Base-by-base conservation (phyloP, 225 moss, liverwort and hornwort species). In the Asterella californica region DNA sequence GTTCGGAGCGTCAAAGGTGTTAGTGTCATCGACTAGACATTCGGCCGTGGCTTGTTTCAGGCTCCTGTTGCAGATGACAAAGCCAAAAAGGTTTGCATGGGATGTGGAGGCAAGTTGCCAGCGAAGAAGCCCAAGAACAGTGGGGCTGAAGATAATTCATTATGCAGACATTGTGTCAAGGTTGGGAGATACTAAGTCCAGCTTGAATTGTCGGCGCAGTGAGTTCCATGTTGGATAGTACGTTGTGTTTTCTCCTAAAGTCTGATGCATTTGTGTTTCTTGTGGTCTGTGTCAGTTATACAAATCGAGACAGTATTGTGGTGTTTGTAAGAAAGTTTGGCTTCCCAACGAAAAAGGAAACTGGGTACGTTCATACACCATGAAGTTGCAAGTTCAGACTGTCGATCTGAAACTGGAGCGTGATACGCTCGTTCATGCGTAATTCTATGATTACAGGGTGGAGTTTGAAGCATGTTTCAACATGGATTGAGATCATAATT, bases 301-400 rank as follows among this genome's bases (percentile, higher is more conserved):
- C 84, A 99, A 93, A 78, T 99, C 95, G 79, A 93, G 89, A 83
- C 99, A 99, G 46, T 99, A 95, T 80, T 99, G 99, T 83, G 99
- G 99, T 30, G 99, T 92, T 81, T 99, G 99, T 88, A 95, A 92
- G 89, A 93, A 86, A 86, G 99, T 99, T 70, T 99, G 99, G 99
- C 95, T 93, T 81, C 99, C 99, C 69, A 99, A 99, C 84, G 99
- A 99, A 79, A 99, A 99, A 83, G 93, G 93, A 66, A 99, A 90
- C 83, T 99, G 95, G 79, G 99, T 99, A 90, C 84, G 95, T 89
- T 79, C 9, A 60, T 68, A 36, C 71, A 30, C 53, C 32, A 22
- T 9, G 24, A 34, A 29, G 25, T 8, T 45, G 17, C 71, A n/a
- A n/a, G 45, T n/a, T 25, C 6, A 46, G 46, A 71, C 21, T 71